These are phyloP conservation scores for Aureobasidium sp. DNA, from an alignment of 2,329 filamentous ascomycete genomes.

Conservation along the genomic window DNA sequence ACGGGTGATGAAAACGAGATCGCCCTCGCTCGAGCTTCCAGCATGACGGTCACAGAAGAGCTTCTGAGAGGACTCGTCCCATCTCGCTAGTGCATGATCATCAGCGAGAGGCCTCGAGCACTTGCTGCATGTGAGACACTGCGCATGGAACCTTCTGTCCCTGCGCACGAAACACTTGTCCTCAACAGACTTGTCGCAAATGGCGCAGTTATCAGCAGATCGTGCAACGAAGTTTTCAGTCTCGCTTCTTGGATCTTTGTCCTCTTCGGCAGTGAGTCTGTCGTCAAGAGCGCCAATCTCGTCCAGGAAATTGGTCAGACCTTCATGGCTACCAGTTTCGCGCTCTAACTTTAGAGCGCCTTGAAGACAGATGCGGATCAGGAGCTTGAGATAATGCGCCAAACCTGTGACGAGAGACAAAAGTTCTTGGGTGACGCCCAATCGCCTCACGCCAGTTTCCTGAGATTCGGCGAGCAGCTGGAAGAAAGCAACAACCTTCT, in stretches of 20 bases:
- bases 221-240: slow-evolving; percentile 38
- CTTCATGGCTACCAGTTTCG: slow-evolving; percentile 66
- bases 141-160: slow-evolving; percentile 74
- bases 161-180: slow-evolving; percentile 78
- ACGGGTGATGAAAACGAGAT: slow-evolving; percentile 71
- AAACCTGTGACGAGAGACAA: slow-evolving; percentile 93
- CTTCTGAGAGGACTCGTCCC: slow-evolving; percentile 60
- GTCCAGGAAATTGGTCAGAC: slow-evolving; percentile 74
- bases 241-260: slow-evolving; percentile 35
- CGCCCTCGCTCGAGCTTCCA: slow-evolving; percentile 48
- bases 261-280: slow-evolving; percentile 63
- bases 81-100: slow-evolving; percentile 61
- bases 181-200: slow-evolving; percentile 82
- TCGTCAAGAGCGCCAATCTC: slow-evolving; percentile 78
- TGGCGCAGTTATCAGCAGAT: slow-evolving; percentile 66
- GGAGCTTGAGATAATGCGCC: slow-evolving; percentile 92
- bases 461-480: slow-evolving; percentile 90
- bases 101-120: slow-evolving; percentile 69
- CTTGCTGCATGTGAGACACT: slow-evolving; percentile 63
- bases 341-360: slow-evolving; percentile 86
- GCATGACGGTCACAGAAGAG: slow-evolving; percentile 55
- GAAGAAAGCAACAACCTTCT: slow-evolving; percentile 98
- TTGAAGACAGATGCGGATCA: slow-evolving; percentile 94
- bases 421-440: slow-evolving; percentile 96
- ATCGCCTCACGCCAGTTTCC: slow-evolving; percentile 78